Conservation (phyloP, 768 basidiomycete genomes). For the Epithele typhae region DNA sequence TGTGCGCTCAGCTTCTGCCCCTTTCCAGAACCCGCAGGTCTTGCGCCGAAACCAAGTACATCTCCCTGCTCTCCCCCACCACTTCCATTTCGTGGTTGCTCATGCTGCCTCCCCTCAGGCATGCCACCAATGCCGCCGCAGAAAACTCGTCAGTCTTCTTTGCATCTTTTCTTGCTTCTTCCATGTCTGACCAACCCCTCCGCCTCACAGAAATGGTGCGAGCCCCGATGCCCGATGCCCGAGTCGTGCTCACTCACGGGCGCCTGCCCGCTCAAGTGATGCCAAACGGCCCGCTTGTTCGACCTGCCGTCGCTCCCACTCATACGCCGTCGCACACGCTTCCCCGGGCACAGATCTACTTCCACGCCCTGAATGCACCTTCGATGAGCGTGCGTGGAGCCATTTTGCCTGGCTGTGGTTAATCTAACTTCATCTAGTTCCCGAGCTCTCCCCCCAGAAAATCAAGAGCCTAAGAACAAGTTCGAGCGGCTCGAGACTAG, state of each 20-base stretch:
- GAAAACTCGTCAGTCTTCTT: slow-evolving; percentile 45
- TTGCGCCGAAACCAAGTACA: slow-evolving; percentile 30
- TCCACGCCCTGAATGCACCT: slow-evolving; percentile 66
- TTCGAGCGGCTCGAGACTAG: slow-evolving; percentile 64
- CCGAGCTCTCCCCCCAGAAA: slow-evolving; percentile 31
- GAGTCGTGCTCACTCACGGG: slow-evolving; percentile 11
- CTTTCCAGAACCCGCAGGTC: slow-evolving; percentile 17
- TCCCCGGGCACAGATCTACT: slow-evolving; percentile 52
- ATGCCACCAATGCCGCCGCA: slow-evolving; percentile 60
- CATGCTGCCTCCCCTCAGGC: slow-evolving; percentile 22
- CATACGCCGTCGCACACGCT: slow-evolving; percentile 61
- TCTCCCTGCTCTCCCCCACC: neutral
- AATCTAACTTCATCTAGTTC: slow-evolving; percentile 28
- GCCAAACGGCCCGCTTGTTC: slow-evolving; percentile 75
- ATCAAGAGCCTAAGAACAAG: slow-evolving; percentile 51
- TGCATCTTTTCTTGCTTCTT: no score
- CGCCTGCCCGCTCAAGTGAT: slow-evolving; percentile 41
- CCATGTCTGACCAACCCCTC: no score
- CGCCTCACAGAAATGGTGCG: slow-evolving; percentile 49
- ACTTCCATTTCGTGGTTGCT: neutral
- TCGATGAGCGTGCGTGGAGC: slow-evolving; percentile 55
- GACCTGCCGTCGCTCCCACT: slow-evolving; percentile 72
- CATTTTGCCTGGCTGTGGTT: neutral
- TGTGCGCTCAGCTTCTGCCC: neutral
- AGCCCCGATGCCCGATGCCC: slow-evolving; percentile 17